A percentile compares a stretch with the other conserved stretches of the same genome.
These are phyloP conservation scores for Heterobasidion annosum DNA, from an alignment of 1,284 basidiomycete species.

Conservation along the genomic window DNA sequence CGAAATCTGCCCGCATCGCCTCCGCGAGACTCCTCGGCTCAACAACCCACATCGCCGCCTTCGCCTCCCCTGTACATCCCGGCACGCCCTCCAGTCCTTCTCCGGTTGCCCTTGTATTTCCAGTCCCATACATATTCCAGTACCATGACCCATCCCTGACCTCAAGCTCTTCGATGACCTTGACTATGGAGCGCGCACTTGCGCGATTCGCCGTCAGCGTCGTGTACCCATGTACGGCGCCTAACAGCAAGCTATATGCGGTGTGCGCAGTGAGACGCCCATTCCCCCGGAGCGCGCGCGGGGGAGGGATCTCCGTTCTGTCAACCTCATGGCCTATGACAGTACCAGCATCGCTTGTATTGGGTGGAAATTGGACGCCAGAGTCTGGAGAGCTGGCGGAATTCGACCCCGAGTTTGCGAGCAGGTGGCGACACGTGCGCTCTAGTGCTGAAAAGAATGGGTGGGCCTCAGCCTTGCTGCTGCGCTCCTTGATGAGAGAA, in stretches of 20 bases:
- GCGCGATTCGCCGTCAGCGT: slow-evolving; percentile 75
- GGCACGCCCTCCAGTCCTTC: slow-evolving; percentile 11
- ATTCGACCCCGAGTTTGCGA: slow-evolving; percentile 28
- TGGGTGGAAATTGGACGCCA: no score
- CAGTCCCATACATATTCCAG: neutral
- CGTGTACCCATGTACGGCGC: slow-evolving; percentile 66
- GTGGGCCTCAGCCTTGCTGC: slow-evolving; percentile 5
- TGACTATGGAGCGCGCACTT: slow-evolving; percentile 65
- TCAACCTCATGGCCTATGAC: no score
- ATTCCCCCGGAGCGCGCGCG: slow-evolving; percentile 45
- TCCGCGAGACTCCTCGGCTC: slow-evolving; percentile 72
- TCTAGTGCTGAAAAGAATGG: slow-evolving; percentile 37
- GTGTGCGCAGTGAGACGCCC: slow-evolving; percentile 60
- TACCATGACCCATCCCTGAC: neutral
- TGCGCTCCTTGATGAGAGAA: slow-evolving; percentile 13
- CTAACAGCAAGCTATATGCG: slow-evolving; percentile 59
- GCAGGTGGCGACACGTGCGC: slow-evolving; percentile 40
- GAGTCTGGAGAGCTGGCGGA: no score
- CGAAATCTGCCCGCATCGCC: slow-evolving; percentile 42
- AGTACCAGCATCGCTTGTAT: no score
- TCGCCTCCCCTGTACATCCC: slow-evolving; percentile 5
- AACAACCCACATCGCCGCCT: slow-evolving; percentile 61
- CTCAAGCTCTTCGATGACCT: slow-evolving; percentile 30
- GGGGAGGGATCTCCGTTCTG: slow-evolving; percentile 35
- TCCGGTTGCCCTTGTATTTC: neutral